Base-by-base conservation (phyloP, 345 rosid species). In the Conringia planisiliqua region DNA sequence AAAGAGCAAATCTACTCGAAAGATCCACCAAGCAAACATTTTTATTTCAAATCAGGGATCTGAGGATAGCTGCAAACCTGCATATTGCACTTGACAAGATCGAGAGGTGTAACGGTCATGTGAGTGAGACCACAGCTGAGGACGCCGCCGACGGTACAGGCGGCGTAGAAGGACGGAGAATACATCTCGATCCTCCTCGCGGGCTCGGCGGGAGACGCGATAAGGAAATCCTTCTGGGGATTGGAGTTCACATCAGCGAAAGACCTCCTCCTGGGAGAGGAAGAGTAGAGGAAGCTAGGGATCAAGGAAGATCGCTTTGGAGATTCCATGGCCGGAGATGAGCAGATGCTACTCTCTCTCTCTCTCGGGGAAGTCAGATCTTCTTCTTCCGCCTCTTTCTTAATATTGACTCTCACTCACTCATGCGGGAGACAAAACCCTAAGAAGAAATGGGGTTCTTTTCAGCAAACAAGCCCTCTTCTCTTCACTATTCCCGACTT, bases 61-160 rank as follows among this genome's bases (percentile, higher is more conserved):
- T 80, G 71, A 80, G 69, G 22, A 35, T 7, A 17, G 29, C 0
- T 29, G n/a, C 10, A 55, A 8, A 92, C 99, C 98, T 96, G 99
- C 98, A 96, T 96, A 78, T 96, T 96, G 61, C 99, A 92, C 85
- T 96, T 96, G 89, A 96, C 97, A n/a, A 92, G 96, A 78, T 96
- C 99, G 61, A 96, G 99, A 70, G 99, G 99, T 70, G 99, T 96
- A 68, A 96, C 89, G 52, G 91, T 22, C 97, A 38, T 96, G 80
- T 96, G 99, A 78, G 99, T 96, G 36, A 88, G 87, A 43, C 98
- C 99, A 62, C 98, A 96, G 88, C 99, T 85, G 72, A 96, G 82
- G 38, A 90, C 86, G 24, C 94, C 94, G 14, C 91, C 91, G 29
- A 72, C 79, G 1, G 91, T 87, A 59, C 91, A 85, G 10, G 94